phyloP scores from a whole-genome alignment of 495 filamentous ascomycete species.

The Clavariopsis aquatica region DNA sequence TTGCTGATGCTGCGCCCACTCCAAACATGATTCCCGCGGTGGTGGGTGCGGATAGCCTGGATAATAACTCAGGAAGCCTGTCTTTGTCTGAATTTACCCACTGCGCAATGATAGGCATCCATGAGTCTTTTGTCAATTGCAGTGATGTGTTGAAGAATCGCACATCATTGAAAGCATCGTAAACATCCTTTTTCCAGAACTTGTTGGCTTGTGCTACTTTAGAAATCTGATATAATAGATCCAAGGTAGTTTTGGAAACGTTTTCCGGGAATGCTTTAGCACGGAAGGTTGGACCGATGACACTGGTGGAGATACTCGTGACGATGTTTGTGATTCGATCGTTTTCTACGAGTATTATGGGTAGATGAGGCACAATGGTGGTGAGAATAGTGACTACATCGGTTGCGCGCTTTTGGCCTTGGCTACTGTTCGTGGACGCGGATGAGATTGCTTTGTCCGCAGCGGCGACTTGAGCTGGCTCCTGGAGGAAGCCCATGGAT shows the following conservation, averaged over 20 bases:
- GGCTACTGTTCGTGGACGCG: constrained; percentile 28
- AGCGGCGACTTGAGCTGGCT: constrained; percentile 26
- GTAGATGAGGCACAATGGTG: constrained; percentile 74
- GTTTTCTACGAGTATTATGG: constrained; percentile 80
- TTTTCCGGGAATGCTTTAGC: constrained; percentile 88
- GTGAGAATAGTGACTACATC: constrained; percentile 74
- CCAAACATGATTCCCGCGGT: constrained; percentile 98
- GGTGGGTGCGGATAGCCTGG: constrained; percentile 77
- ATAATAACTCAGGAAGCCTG: constrained; percentile 75
- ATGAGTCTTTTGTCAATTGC: constrained; percentile 65
- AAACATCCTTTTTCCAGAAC: constrained; percentile 87
- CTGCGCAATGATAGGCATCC: constrained; percentile 81
- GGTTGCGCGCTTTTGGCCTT: constrained; percentile 55
- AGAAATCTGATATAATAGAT: constrained; percentile 74
- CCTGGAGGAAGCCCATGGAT: constrained; percentile 50
- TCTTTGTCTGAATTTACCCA: constrained; percentile 86
- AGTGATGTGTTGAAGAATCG: constrained; percentile 74
- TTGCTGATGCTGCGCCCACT: constrained; percentile 91
- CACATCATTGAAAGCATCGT: constrained; percentile 87
- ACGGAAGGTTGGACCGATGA: constrained; percentile 80
- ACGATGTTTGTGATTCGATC: constrained; percentile 80
- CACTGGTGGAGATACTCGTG: constrained; percentile 75
- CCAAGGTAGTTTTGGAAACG: constrained; percentile 67
- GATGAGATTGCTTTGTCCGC: constrained; percentile 30
- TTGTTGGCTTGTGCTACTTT: constrained; percentile 79